Evolutionary conservation across 495 filamentous ascomycete species (phyloP).

Genomic region (Jackrogersella minutella): DNA sequence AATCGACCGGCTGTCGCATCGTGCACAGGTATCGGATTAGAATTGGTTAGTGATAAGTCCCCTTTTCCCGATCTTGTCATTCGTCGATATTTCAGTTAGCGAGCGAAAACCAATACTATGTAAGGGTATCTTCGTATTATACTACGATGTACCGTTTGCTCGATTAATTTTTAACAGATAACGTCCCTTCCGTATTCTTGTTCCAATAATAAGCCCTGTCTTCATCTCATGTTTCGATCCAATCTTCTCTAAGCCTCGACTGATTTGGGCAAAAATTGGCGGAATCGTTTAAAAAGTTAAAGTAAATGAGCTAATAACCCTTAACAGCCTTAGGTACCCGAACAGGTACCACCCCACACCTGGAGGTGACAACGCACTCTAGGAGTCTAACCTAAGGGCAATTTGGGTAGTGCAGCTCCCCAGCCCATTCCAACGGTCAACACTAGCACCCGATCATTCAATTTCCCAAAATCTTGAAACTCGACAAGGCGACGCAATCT

Average conservation of each 20-base stretch:
- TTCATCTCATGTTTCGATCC: constrained; percentile 27
- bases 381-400: constrained; percentile 3
- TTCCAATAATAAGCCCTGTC: constrained; percentile 10
- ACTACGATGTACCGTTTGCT: constrained; percentile 13
- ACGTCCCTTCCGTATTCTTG: background rate
- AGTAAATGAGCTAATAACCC: constrained; percentile 31
- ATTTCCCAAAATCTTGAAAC: constrained; percentile 30
- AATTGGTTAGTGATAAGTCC: constrained; percentile 24
- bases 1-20: constrained; percentile 22
- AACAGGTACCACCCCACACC: constrained; percentile 35
- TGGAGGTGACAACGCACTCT: constrained; percentile 33
- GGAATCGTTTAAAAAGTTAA: constrained; percentile 27
- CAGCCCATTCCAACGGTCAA: constrained; percentile 27
- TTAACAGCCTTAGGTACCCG: too few relatives aligned
- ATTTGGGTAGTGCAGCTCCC: constrained; percentile 20
- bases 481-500: constrained; percentile 25
- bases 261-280: constrained; percentile 34
- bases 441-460: constrained; percentile 15
- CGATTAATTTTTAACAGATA: background rate
- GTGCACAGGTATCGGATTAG: constrained; percentile 12
- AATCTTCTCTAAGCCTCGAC: background rate
- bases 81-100: constrained; percentile 2
- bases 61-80: constrained; percentile 1
- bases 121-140: constrained; percentile 19
- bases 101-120: background rate